These are phyloP conservation scores for Ceratocystis colombiana DNA, from an alignment of 2,329 filamentous ascomycete genomes.

Conservation along the genomic window DNA sequence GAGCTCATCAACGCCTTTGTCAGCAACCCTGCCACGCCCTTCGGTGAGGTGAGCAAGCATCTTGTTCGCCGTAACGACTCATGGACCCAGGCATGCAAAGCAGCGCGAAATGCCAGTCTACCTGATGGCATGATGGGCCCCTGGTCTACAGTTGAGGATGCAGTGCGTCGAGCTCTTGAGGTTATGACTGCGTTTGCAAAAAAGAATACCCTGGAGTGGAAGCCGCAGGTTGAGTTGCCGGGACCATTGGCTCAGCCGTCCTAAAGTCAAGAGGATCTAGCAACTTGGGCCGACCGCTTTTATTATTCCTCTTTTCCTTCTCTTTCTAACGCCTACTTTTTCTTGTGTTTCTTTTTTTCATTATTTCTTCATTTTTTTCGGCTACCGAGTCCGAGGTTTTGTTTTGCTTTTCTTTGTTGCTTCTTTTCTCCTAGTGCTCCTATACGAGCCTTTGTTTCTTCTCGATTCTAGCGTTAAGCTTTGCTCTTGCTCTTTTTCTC, in stretches of 20 bases:
- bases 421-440: not conserved
- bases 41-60: conserved; percentile 29
- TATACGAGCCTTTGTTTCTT: not conserved
- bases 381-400: not conserved
- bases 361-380: not conserved
- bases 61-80: conserved; percentile 24
- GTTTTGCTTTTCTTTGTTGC: not conserved
- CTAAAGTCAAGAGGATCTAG: not conserved
- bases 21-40: conserved; percentile 29
- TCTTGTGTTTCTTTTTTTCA: conserved; percentile 2
- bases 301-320: not conserved
- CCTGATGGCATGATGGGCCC: conserved; percentile 31
- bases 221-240: conserved; percentile 40
- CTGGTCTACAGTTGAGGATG: conserved; percentile 40
- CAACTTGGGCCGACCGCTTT: not conserved
- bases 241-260: conserved; percentile 27
- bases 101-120: conserved; percentile 26
- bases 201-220: conserved; percentile 40
- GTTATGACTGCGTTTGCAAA: conserved; percentile 39
- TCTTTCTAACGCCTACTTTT: not conserved
- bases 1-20: conserved; percentile 37
- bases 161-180: conserved; percentile 34
- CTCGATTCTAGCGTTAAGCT: not conserved
- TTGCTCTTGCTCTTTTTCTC: not conserved
- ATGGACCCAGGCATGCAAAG: conserved; percentile 30